These are phyloP conservation scores for Fraxinus greggii DNA, from an alignment of 305 asterid genomes.

Conservation along the genomic window DNA sequence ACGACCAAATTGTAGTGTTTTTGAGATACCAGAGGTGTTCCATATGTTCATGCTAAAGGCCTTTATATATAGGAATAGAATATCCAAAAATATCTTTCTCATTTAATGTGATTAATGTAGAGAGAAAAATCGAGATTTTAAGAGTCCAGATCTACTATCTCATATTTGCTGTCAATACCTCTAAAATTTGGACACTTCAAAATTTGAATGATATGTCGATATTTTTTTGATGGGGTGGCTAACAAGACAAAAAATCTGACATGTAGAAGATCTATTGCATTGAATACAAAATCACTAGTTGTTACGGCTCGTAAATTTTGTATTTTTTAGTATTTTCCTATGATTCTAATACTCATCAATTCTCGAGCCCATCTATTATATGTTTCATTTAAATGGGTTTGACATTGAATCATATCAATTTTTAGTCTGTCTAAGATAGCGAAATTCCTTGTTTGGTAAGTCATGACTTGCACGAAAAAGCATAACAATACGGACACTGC, in stretches of 20 bases:
- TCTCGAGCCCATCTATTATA: not conserved
- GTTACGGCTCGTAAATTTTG: not conserved
- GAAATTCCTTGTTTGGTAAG: no score
- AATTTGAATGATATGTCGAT: not conserved
- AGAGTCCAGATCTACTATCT: not conserved
- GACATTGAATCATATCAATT: not conserved
- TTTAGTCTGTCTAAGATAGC: no score
- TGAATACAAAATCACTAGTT: not conserved
- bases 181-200: not conserved
- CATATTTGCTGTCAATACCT: not conserved
- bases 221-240: not conserved
- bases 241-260: not conserved
- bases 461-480: no score
- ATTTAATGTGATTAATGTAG: not conserved
- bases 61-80: not conserved
- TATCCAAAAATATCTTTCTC: not conserved
- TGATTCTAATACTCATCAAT: not conserved
- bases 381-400: not conserved
- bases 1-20: conserved; percentile 12
- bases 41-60: not conserved
- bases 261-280: not conserved
- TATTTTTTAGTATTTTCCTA: not conserved
- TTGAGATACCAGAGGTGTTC: not conserved
- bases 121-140: not conserved
- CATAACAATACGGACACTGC: no score